These are phyloP conservation scores for Cinnamomum chago DNA, from an alignment of 164 flowering plant genomes.

Conservation along the genomic window DNA sequence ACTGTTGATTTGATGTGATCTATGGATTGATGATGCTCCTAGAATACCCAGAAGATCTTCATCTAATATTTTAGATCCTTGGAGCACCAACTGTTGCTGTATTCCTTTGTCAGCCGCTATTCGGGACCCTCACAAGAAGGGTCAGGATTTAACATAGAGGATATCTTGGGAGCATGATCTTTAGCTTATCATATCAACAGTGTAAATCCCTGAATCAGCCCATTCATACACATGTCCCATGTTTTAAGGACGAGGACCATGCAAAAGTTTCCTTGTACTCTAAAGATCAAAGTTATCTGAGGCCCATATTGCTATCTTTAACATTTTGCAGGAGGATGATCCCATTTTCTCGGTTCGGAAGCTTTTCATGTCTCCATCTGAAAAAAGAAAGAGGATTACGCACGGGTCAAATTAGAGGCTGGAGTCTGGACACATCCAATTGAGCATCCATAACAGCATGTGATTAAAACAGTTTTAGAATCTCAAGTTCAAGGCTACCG, in stretches of 20 bases:
- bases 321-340: conserved; percentile 64
- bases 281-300: neutral
- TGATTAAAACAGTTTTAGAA: neutral
- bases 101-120: neutral
- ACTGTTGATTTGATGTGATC: neutral
- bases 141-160: neutral
- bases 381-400: conserved; percentile 42
- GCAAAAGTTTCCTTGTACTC: neutral
- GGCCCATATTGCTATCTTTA: neutral
- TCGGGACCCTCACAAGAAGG: neutral
- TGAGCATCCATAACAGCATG: neutral
- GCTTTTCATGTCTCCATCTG: conserved; percentile 59
- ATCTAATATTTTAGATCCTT: neutral
- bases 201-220: neutral
- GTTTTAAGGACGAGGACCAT: neutral
- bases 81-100: neutral
- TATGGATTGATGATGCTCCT: neutral
- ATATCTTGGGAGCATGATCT: neutral
- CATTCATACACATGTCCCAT: neutral
- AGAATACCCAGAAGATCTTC: neutral
- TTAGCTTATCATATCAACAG: neutral
- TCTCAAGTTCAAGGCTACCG: neutral
- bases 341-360: conserved; percentile 60
- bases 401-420: conserved; percentile 19
- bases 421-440: neutral